Conservation (phyloP, 257 asterid species). For the Solanum gracilifrons region DNA sequence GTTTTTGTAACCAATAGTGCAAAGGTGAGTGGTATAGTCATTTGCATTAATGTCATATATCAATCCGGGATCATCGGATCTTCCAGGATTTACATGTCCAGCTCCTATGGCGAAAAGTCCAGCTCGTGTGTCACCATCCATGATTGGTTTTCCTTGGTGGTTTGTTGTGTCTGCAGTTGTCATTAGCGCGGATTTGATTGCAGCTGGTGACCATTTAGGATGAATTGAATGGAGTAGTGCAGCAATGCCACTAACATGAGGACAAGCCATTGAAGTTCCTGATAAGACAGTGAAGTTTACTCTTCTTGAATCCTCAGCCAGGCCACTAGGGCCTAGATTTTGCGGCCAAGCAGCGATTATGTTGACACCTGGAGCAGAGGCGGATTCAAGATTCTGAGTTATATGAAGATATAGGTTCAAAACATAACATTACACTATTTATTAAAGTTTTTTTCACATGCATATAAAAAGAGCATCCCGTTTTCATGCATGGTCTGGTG, state of each 20-base stretch:
- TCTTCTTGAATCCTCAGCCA: conserved; percentile 78
- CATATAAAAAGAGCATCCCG: background rate
- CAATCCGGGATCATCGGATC: conserved; percentile 75
- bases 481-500: background rate
- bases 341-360: conserved; percentile 97
- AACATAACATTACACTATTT: background rate
- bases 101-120: conserved; percentile 69
- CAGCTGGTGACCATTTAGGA: conserved; percentile 9
- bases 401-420: background rate
- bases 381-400: background rate
- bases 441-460: background rate
- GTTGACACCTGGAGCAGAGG: conserved; percentile 72
- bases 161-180: conserved; percentile 38
- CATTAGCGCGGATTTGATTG: conserved; percentile 7
- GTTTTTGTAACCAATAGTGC: conserved; percentile 53
- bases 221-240: background rate
- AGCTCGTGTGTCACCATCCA: conserved; percentile 75
- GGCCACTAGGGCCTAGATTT: conserved; percentile 75
- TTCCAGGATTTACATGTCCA: conserved; percentile 78
- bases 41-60: conserved; percentile 54
- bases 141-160: conserved; percentile 59
- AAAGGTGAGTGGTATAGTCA: conserved; percentile 63
- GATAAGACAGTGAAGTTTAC: conserved; percentile 91
- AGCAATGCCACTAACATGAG: conserved; percentile 6
- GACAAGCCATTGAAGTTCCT: conserved; percentile 18